Percentiles rank a stretch among this genome's conserved stretches.
Conservation (phyloP, 2,329 filamentous ascomycete species). For the Xylariaceae sp. region DNA sequence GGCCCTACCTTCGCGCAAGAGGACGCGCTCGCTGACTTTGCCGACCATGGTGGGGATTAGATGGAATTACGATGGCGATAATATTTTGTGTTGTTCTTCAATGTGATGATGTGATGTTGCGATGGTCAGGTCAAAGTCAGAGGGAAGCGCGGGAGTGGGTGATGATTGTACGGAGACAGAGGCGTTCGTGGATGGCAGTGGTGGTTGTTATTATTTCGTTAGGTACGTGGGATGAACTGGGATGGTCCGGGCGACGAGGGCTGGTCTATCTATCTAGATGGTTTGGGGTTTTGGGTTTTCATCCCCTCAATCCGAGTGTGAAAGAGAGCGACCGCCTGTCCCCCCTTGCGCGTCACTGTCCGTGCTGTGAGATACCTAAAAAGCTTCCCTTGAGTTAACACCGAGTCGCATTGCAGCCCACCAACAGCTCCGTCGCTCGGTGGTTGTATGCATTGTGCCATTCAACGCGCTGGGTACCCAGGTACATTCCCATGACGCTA, state of each 20-base stretch:
- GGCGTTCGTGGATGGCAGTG: neutral
- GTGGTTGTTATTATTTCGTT: neutral
- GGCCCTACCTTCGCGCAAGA: slow-evolving; percentile 52
- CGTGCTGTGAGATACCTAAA: slow-evolving; percentile 7
- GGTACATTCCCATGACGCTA: neutral
- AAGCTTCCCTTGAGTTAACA: neutral
- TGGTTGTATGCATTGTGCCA: neutral
- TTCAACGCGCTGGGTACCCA: too few relatives aligned
- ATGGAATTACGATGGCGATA: slow-evolving; percentile 6
- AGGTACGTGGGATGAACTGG: neutral
- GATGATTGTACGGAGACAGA: neutral
- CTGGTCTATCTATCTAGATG: neutral
- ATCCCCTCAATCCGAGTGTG: neutral
- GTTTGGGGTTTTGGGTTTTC: too few relatives aligned
- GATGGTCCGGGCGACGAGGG: neutral
- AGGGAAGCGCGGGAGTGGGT: neutral
- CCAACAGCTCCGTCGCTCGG: slow-evolving; percentile 11
- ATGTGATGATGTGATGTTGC: neutral
- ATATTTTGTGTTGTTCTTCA: slow-evolving; percentile 5
- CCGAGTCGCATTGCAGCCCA: slow-evolving; percentile 1
- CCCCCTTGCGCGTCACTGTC: slow-evolving; percentile 2
- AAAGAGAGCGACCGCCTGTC: neutral
- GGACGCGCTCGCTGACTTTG: slow-evolving; percentile 61
- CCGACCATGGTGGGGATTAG: slow-evolving; percentile 47
- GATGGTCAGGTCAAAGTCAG: neutral